A percentile compares a stretch with the other conserved stretches of the same genome.
These are phyloP conservation scores for Candida corydali DNA, from an alignment of 805 yeast species.

Conservation along the genomic window DNA sequence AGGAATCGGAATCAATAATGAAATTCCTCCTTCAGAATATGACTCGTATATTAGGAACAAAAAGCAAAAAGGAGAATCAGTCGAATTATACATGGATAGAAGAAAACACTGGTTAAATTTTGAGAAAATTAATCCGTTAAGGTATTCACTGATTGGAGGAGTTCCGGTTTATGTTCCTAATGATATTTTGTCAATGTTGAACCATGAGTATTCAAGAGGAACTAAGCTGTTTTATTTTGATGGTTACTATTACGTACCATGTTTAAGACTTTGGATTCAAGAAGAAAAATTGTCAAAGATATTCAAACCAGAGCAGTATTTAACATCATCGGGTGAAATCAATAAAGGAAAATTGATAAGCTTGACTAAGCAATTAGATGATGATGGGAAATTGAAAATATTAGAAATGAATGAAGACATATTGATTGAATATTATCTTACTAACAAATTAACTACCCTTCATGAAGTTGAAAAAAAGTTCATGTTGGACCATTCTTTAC, in stretches of 20 bases:
- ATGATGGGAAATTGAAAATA: constrained; percentile 19
- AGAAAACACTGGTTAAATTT: constrained; percentile 28
- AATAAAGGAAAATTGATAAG: constrained; percentile 12
- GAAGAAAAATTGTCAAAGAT: constrained; percentile 11
- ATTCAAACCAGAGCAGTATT: constrained; percentile 13
- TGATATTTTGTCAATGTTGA: constrained; percentile 23
- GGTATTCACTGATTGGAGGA: constrained; percentile 54
- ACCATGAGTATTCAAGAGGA: constrained; percentile 22
- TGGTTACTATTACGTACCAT: constrained; percentile 23
- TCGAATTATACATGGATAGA: constrained; percentile 27
- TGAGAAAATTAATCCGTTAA: constrained; percentile 47
- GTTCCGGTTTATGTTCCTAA: constrained; percentile 30
- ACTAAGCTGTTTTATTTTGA: constrained; percentile 17
- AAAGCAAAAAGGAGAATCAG: constrained; percentile 14
- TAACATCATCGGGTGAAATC: constrained; percentile 10
- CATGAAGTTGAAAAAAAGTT: constrained; percentile 22
- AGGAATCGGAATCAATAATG: constrained; percentile 29
- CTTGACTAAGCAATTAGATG: constrained; percentile 13
- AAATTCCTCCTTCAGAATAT: constrained; percentile 18
- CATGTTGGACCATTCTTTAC: constrained; percentile 19
- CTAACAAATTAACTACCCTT: constrained; percentile 19
- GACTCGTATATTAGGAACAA: constrained; percentile 14
- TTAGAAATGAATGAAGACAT: constrained; percentile 18
- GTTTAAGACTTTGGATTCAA: constrained; percentile 20
- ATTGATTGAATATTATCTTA: constrained; percentile 23